Percentiles rank a stretch among this genome's conserved stretches.
These are phyloP conservation scores for Colletotrichum cereale DNA, from an alignment of 2,329 filamentous ascomycete genomes.

Conservation along the genomic window DNA sequence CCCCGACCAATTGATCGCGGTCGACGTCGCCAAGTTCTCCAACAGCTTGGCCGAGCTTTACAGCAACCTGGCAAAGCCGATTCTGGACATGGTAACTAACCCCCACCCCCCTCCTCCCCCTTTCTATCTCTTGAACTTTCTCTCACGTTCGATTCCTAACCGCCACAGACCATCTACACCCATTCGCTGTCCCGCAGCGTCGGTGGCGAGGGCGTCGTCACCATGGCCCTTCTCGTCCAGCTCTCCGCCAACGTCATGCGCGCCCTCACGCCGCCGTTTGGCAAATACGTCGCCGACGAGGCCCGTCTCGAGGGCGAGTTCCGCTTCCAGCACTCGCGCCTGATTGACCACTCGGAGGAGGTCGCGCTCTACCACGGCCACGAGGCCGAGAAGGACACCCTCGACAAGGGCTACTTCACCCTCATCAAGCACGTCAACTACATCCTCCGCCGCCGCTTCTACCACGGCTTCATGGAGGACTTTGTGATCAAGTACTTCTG, in stretches of 20 bases:
- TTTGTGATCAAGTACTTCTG: conserved; percentile 99
- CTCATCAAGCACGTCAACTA: conserved; percentile 99
- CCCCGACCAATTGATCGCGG: conserved; percentile 95
- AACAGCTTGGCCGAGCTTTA: conserved; percentile 96
- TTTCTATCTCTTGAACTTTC: background rate
- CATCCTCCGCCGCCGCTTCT: conserved; percentile 89
- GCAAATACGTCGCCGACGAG: conserved; percentile 97
- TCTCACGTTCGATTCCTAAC: background rate
- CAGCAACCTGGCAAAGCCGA: conserved; percentile 93
- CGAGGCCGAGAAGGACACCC: conserved; percentile 92
- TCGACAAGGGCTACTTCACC: conserved; percentile 99
- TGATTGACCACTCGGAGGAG: conserved; percentile 97
- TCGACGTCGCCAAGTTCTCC: conserved; percentile 96
- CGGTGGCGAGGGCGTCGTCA: conserved; percentile 94
- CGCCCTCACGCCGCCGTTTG: conserved; percentile 93
- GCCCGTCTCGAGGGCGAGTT: conserved; percentile 96
- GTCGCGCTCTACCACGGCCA: conserved; percentile 93
- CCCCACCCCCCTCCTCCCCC: too few relatives aligned
- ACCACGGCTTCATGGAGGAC: conserved; percentile 99
- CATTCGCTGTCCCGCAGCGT: conserved; percentile 93
- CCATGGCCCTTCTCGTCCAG: conserved; percentile 95
- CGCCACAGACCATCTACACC: conserved; percentile 83
- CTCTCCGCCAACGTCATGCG: conserved; percentile 94
- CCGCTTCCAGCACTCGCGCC: conserved; percentile 90
- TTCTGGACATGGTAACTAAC: conserved; percentile 83